Evolutionary conservation across 83 land plant genomes (phyloP), one percentile per base, ranked within the genome.

Genomic region (Picea engelmannii): DNA sequence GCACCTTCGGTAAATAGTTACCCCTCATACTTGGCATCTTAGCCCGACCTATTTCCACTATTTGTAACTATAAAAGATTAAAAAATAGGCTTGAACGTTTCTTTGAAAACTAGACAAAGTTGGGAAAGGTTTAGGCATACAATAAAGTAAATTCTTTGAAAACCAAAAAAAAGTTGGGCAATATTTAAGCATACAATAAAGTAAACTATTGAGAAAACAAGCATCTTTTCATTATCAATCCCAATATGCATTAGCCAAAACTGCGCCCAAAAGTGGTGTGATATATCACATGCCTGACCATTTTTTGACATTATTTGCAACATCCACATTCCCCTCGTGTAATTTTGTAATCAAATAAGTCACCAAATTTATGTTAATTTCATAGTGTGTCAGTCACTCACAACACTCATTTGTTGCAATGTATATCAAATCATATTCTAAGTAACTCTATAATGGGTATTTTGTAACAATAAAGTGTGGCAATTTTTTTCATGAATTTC

Each of bases 161-260:
- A 55, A 55, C 15, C 59, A 2, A 16, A 55, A 3, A 27, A 55
- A 55, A 55, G 59, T 55, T 55, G 13, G 59, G 59, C 4, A 13
- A 55, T 15, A 3, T 55, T 55, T 55, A 55, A 13, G 59, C 91
- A 84, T 85, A 96, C 98, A 65, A 86, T 61, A 81, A 93, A 93
- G 83, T 96, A 96, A 58, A 95, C 85, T 24, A 87, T 78, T 58
- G 96, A 93, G 85, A 93, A 96, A 70, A 85, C 83, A 18, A 27
- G 91, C 92, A 79, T 95, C 93, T 20, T 96, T 96, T 95, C 90
- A 90, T 74, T 87, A 95, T 80, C 97, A 86, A 80, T 97, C 99
- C 89, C 92, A 87, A 66, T 89, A 93, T 62, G 99, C 91, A 91
- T 96, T 96, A 15, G 99, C 97, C 64, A 96, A 55, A 73, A 95